Conservation (phyloP, 2,329 filamentous ascomycete genomes). For the Lachnellula arida region DNA sequence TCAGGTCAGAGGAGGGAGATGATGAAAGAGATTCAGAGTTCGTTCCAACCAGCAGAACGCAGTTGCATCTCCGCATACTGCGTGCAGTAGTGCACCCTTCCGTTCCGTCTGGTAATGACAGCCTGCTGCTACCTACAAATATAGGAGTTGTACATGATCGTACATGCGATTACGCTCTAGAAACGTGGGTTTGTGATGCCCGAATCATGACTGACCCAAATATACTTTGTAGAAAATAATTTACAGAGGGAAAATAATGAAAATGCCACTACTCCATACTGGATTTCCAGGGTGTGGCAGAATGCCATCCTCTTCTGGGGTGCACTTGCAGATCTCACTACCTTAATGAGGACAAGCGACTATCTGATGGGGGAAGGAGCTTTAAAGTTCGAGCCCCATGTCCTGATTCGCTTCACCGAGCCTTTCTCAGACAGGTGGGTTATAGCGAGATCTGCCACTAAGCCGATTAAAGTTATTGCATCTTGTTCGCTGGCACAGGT, state of each 20-base stretch:
- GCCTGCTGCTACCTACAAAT: neutral
- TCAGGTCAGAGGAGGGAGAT: neutral
- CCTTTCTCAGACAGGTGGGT: constrained; percentile 17
- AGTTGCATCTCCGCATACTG: neutral
- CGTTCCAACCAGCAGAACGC: constrained; percentile 2
- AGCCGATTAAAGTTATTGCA: constrained; percentile 1
- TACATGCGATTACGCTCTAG: neutral
- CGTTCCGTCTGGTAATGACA: neutral
- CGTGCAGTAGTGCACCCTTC: neutral
- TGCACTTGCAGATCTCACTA: constrained; percentile 10
- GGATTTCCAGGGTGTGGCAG: constrained; percentile 1
- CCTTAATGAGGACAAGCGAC: constrained; percentile 11
- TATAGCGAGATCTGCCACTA: constrained; percentile 9
- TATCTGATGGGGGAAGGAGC: constrained; percentile 6
- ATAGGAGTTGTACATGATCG: neutral
- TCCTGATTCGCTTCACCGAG: constrained; percentile 14
- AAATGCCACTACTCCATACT: neutral
- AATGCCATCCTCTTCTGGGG: constrained; percentile 2
- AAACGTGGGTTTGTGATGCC: neutral
- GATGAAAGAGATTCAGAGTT: constrained; percentile 1
- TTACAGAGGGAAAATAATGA: neutral
- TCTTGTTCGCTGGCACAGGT: no score
- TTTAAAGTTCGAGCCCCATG: constrained; percentile 9
- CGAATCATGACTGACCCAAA: neutral
- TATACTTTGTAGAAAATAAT: neutral